These are phyloP conservation scores for Lachancea thermotolerans DNA, from an alignment of 805 yeast genomes.

Conservation along the genomic window DNA sequence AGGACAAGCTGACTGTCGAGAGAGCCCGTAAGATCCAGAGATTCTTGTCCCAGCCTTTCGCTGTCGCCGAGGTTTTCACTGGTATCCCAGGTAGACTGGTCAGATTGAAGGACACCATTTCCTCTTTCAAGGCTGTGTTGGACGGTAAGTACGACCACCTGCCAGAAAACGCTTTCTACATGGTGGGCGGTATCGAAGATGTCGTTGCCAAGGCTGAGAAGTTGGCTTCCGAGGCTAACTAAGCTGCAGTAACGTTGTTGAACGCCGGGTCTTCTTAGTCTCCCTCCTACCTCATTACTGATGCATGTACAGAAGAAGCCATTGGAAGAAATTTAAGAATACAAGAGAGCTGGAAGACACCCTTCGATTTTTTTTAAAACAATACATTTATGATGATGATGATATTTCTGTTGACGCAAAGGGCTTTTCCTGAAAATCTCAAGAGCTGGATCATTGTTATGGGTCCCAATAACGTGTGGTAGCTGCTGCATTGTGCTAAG, in stretches of 20 bases:
- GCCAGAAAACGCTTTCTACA: slow-evolving; percentile 99
- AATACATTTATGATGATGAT: slow-evolving; percentile 12
- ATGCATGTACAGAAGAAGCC: slow-evolving; percentile 3
- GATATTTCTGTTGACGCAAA: slow-evolving; percentile 6
- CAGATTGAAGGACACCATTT: slow-evolving; percentile 89
- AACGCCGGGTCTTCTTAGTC: neutral
- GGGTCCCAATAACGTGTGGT: too few species aligned
- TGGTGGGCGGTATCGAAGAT: slow-evolving; percentile 99
- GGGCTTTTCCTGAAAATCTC: slow-evolving; percentile 4
- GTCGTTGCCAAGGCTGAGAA: slow-evolving; percentile 98
- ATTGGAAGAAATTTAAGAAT: neutral
- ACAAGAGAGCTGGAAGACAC: neutral
- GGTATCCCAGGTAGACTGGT: slow-evolving; percentile 99
- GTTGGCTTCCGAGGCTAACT: slow-evolving; percentile 88
- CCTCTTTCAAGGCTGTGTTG: slow-evolving; percentile 93
- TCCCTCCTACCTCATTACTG: neutral
- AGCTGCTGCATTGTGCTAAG: too few species aligned
- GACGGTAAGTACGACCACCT: slow-evolving; percentile 98
- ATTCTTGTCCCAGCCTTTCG: slow-evolving; percentile 99
- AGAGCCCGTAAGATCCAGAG: slow-evolving; percentile 99
- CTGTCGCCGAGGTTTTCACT: slow-evolving; percentile 99
- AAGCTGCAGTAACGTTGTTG: slow-evolving; percentile 16
- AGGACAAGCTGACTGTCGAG: slow-evolving; percentile 98
- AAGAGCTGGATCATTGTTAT: neutral
- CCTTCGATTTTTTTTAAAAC: neutral